A percentile compares a stretch with the other conserved stretches of the same genome.
Conservation (phyloP, 2,329 filamentous ascomycete genomes). For the Beauveria brongniartii region DNA sequence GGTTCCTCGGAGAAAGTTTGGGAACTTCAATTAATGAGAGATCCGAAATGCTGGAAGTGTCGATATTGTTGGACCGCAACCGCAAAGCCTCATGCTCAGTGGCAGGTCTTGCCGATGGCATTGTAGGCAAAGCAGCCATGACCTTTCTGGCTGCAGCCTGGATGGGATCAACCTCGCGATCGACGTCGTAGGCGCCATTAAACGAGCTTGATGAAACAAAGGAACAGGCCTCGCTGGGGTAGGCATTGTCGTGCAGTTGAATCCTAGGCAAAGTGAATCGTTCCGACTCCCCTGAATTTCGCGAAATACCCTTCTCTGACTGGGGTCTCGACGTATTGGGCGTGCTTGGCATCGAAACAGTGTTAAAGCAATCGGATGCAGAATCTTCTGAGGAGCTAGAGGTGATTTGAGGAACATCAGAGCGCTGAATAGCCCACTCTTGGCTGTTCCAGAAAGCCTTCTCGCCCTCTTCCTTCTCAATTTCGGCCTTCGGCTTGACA, state of each 20-base stretch:
- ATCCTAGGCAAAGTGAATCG: constrained; percentile 6
- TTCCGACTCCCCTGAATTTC: neutral
- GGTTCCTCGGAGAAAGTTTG: neutral
- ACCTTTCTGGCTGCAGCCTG: constrained; percentile 25
- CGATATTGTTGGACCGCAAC: constrained; percentile 10
- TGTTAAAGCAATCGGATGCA: constrained; percentile 30
- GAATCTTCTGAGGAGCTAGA: constrained; percentile 30
- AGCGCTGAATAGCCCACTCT: constrained; percentile 13
- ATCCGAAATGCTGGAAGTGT: constrained; percentile 3
- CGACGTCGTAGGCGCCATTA: neutral
- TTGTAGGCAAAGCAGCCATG: constrained; percentile 23
- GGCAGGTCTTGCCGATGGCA: neutral
- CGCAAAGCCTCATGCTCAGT: constrained; percentile 6
- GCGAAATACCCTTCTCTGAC: constrained; percentile 28
- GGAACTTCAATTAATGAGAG: neutral
- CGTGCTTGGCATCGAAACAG: constrained; percentile 28
- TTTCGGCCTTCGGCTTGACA: constrained; percentile 2
- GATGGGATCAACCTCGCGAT: constrained; percentile 20
- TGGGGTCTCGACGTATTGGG: constrained; percentile 33
- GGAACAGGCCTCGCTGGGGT: constrained; percentile 8
- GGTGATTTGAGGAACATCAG: constrained; percentile 3
- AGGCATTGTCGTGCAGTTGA: constrained; percentile 10
- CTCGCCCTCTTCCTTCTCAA: constrained; percentile 5
- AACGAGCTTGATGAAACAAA: constrained; percentile 2
- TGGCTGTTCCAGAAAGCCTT: constrained; percentile 7